Evolutionary conservation across 148 eudicot genomes (phyloP), one percentile per base, ranked within the genome.

Genomic region (Cornus kousa): DNA sequence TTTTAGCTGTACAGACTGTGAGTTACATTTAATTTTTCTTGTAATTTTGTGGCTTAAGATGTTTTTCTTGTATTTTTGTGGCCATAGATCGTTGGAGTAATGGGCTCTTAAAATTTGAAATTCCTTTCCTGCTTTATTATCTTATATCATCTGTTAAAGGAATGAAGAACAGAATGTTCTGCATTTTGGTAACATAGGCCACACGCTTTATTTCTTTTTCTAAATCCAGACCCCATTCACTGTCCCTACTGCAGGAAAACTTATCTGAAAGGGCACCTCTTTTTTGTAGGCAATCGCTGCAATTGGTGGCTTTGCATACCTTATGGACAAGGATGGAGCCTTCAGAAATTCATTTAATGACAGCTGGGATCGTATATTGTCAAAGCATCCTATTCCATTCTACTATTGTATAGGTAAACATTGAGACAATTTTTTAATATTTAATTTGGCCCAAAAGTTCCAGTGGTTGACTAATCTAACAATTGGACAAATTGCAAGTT

Each of bases 321-420:
- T 89, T 73, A 88, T 91, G 94, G 98, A 94, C 85, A 90, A 82
- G 78, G 94, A 94, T 86, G 98, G 98, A 57, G 81, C 84, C 78
- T 90, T 92, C 80, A 90, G 98, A 81, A 89, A 92, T 77, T 89
- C 94, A 71, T 94, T 94, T 75, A 88, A 83, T 83, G 97, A 92
- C 82, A 92, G 97, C 67, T 94, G 98, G 98, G 97, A 94, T 73
- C 97, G 90, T 64, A 87, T 94, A 74, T 79, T 94, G 77, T 94
- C 98, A 67, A 94, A 85, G 83, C 98, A 94, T 86, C 98, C 98
- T 19, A 88, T 94, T 80, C 98, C 97, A 24, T 94, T 92, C 81
- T 94, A 94, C 90, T 94, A 94, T 77, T 88, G 89, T 73, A 85
- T 94, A 80, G 98, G 97, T 94, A 87, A 84, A 46, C 20, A 16